phyloP scores from a whole-genome alignment of 2,329 filamentous ascomycete genomes.

The Sclerotinia glacialis region DNA sequence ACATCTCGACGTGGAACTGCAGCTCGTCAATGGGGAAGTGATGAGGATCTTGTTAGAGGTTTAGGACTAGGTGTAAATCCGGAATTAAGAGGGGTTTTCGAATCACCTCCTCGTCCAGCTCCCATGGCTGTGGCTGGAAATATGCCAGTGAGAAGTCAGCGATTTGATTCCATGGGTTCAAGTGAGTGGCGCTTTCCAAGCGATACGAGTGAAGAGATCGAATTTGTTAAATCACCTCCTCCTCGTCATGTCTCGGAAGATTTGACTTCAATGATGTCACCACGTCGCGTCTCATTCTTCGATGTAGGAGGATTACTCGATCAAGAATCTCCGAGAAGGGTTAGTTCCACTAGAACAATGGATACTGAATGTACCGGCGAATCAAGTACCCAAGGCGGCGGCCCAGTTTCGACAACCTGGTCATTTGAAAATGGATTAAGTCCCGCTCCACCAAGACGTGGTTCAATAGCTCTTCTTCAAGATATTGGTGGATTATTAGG shows the following conservation, averaged over 20 bases:
- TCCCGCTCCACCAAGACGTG: conserved; percentile 49
- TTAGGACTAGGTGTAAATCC: conserved; percentile 67
- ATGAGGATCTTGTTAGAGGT: conserved; percentile 82
- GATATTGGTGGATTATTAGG: conserved; percentile 56
- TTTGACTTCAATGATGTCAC: conserved; percentile 44
- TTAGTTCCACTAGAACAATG: conserved; percentile 31
- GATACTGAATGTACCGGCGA: conserved; percentile 34
- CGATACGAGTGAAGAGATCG: conserved; percentile 45
- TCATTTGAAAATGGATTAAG: conserved; percentile 39
- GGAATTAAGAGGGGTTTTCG: conserved; percentile 45
- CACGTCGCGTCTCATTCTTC: conserved; percentile 72
- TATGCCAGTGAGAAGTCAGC: conserved; percentile 30
- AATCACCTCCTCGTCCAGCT: conserved; percentile 33
- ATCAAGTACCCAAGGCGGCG: conserved; percentile 28
- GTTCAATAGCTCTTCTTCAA: conserved; percentile 57
- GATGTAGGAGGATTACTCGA: conserved; percentile 78
- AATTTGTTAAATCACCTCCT: conserved; percentile 38
- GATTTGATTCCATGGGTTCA: conserved; percentile 9
- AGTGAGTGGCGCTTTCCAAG: conserved; percentile 38
- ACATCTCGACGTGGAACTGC: conserved; percentile 46
- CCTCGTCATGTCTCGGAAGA: conserved; percentile 31
- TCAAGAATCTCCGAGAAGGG: conserved; percentile 41
- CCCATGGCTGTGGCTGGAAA: conserved; percentile 37
- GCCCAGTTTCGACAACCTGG: conserved; percentile 26
- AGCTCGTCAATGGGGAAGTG: conserved; percentile 75